Base-by-base conservation (phyloP, 495 filamentous ascomycete species). In the Penicillium desertorum region DNA sequence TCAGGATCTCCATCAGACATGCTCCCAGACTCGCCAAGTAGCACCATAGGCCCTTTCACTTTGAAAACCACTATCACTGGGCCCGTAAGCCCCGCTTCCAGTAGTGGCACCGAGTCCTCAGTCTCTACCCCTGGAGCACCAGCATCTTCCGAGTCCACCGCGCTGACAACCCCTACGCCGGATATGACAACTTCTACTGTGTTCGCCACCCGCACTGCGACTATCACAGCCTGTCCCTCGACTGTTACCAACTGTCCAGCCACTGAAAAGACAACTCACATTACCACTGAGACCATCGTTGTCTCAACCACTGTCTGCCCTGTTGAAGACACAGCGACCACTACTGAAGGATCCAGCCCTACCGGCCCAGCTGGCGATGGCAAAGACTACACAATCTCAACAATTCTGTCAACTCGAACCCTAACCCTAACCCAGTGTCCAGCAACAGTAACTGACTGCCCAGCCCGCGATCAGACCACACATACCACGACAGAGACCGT, bases 171-270 rank as follows among this genome's bases (percentile, higher is more conserved):
- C 22, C 5, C n/a, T 14, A 22, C 52, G 20, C 43, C 19, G 12
- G 41, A 45, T 8, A 45, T 54, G 52, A 73, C 67, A 2, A 76
- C 72, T 20, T 75, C 72, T 4, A 74, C 72, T 12, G 51, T 76
- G 45, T 71, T 70, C 55, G 64, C 64, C 32, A 76, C 73, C 7
- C 59, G 62, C 14, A 61, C 60, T 39, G 43, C 54, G 60, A 76
- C 73, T 12, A 67, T 73, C 57, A 75, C 72, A 22, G 61, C 64
- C 43, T 74, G 73, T 60, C 59, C 59, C 5, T 49, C 67, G 3
- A 62, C 59, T 6, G 64, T 72, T 1, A 56, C 61, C 12, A 22
- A 71, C 59, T 72, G 69, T 37, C 69, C 67, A 6, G 61, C 56
- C 4, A 47, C 30, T 46, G 48, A 56, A 17, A 54, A 60, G 29